phyloP scores from a whole-genome alignment of 495 filamentous ascomycete species.

The Stereocaulon alpinum region DNA sequence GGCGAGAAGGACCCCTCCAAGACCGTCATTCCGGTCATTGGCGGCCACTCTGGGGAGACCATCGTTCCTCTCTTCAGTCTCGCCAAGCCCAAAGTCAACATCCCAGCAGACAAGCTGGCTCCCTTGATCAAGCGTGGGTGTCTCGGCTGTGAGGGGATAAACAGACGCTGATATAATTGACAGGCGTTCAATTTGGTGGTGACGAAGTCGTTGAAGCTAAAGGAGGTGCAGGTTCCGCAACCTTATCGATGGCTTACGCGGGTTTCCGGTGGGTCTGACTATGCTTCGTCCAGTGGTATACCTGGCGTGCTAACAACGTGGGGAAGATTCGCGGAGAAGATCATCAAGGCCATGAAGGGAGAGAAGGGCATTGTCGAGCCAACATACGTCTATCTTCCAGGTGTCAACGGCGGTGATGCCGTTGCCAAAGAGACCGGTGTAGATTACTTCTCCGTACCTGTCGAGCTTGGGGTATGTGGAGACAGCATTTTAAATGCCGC shows the following conservation, averaged over 20 bases:
- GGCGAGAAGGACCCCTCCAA: conserved; percentile 74
- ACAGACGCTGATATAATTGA: conserved; percentile 8
- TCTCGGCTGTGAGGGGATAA: not conserved
- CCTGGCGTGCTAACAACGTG: conserved; percentile 22
- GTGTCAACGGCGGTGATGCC: conserved; percentile 75
- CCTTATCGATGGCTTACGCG: conserved; percentile 94
- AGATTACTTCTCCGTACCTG: conserved; percentile 92
- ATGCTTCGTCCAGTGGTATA: not conserved
- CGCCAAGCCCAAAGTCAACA: conserved; percentile 63
- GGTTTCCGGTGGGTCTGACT: conserved; percentile 63
- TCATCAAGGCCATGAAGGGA: conserved; percentile 79
- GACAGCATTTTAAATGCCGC: not conserved
- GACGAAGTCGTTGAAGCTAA: conserved; percentile 98
- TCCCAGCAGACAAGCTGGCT: conserved; percentile 78
- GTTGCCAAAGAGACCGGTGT: conserved; percentile 70
- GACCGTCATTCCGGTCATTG: conserved; percentile 80
- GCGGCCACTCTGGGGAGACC: conserved; percentile 93
- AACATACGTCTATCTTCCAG: conserved; percentile 87
- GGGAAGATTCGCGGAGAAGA: conserved; percentile 74
- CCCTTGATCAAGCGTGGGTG: conserved; percentile 71
- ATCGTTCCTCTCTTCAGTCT: conserved; percentile 97
- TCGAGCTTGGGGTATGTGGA: conserved; percentile 80
- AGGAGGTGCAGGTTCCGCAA: conserved; percentile 89
- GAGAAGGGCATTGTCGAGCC: conserved; percentile 89
- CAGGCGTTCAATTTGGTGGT: conserved; percentile 91